Evolutionary conservation across 441 rosid genomes (phyloP).

Genomic region (Pelargonium fulgidum): DNA sequence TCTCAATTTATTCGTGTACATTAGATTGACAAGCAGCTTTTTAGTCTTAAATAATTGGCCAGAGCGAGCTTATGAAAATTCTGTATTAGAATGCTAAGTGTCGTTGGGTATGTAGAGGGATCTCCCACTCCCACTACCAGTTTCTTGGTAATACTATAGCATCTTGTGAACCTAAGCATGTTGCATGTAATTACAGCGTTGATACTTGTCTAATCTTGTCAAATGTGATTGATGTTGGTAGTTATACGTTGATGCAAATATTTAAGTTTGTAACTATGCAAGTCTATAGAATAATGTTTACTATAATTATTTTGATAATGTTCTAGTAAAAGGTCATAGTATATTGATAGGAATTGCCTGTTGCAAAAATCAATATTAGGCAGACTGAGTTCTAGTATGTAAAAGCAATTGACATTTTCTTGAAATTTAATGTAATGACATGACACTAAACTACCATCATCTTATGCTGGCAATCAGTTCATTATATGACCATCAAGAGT

Average conservation of each 20-base stretch:
- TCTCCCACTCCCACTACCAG: too few species aligned
- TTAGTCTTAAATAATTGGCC: background rate
- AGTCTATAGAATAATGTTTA: background rate
- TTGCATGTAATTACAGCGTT: too few species aligned
- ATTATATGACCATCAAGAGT: too few species aligned
- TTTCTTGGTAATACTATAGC: too few species aligned
- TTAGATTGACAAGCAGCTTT: background rate
- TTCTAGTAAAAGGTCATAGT: background rate
- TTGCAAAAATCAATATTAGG: background rate
- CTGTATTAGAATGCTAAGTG: background rate
- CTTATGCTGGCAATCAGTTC: too few species aligned
- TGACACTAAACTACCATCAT: too few species aligned
- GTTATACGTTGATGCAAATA: background rate
- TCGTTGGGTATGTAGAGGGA: background rate
- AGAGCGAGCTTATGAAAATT: background rate
- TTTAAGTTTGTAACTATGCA: background rate
- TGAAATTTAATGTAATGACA: too few species aligned
- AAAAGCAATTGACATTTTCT: too few species aligned
- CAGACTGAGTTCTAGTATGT: background rate
- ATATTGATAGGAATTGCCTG: background rate
- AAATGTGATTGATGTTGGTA: too few species aligned
- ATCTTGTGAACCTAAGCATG: too few species aligned
- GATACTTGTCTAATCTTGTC: too few species aligned
- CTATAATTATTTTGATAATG: background rate
- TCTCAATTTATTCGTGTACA: background rate